Percentiles rank a stretch among this genome's conserved stretches.
Conservation (phyloP, 306 rosid genomes). For the Oemleria cerasiformis region DNA sequence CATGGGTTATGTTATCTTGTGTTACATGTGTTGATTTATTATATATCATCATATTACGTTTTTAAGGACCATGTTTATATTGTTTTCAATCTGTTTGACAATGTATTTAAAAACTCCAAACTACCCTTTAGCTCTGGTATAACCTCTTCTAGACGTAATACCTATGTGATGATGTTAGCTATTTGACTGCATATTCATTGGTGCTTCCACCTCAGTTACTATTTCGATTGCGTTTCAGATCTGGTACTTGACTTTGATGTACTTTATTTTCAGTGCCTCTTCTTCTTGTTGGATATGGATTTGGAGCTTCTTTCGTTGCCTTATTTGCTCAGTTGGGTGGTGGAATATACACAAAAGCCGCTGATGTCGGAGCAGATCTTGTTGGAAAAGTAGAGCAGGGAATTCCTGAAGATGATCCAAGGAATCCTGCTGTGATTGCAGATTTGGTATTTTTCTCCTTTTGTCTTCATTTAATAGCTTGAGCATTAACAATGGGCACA, state of each 20-base stretch:
- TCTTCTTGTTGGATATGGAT: slow-evolving; percentile 98
- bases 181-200: background rate
- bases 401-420: slow-evolving; percentile 98
- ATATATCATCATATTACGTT: background rate
- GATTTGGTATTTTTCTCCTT: slow-evolving; percentile 69
- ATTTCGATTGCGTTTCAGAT: slow-evolving; percentile 8
- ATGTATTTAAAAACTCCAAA: background rate
- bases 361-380: slow-evolving; percentile 99
- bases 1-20: background rate
- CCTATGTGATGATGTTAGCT: background rate
- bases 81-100: background rate
- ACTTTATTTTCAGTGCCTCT: slow-evolving; percentile 76
- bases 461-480: slow-evolving; percentile 13
- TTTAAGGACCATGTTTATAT: background rate
- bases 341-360: slow-evolving; percentile 96
- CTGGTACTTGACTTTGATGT: slow-evolving; percentile 25
- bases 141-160: background rate
- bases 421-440: slow-evolving; percentile 99
- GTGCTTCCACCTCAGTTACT: background rate
- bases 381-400: slow-evolving; percentile 99
- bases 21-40: background rate
- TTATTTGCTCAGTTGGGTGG: slow-evolving; percentile 98
- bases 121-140: background rate
- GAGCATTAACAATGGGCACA: no score
- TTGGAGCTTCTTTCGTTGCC: slow-evolving; percentile 98